These are phyloP conservation scores for Ophiostoma sp. DNA, from an alignment of 2,329 filamentous ascomycete genomes.

Conservation along the genomic window DNA sequence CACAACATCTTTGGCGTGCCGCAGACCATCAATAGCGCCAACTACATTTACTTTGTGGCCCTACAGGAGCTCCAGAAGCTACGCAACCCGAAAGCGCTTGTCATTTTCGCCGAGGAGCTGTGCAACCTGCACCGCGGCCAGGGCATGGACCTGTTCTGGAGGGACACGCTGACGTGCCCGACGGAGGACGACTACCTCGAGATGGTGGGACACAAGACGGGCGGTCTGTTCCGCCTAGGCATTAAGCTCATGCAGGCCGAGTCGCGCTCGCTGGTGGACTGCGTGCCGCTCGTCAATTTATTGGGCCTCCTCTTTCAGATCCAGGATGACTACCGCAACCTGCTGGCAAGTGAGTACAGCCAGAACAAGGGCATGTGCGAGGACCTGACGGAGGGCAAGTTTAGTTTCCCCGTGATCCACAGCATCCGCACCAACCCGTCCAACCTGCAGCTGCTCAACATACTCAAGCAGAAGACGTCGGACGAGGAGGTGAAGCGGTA, in stretches of 20 bases:
- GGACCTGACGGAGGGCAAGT: constrained; percentile 95
- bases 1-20: constrained; percentile 82
- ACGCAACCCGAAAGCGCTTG: constrained; percentile 63
- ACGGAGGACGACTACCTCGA: constrained; percentile 89
- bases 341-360: constrained; percentile 72
- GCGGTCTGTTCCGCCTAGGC: constrained; percentile 79
- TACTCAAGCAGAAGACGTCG: constrained; percentile 83
- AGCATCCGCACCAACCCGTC: constrained; percentile 75
- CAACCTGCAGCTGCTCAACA: constrained; percentile 83
- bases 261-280: constrained; percentile 59
- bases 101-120: constrained; percentile 78
- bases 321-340: constrained; percentile 90
- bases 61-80: constrained; percentile 73
- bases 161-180: constrained; percentile 79
- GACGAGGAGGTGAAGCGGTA: constrained; percentile 89
- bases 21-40: constrained; percentile 87
- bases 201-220: constrained; percentile 87
- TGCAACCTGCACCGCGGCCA: constrained; percentile 83
- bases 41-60: constrained; percentile 84
- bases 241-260: constrained; percentile 88
- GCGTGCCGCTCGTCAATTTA: constrained; percentile 79
- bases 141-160: constrained; percentile 90
- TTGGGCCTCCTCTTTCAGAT: constrained; percentile 89
- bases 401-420: constrained; percentile 94
- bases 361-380: constrained; percentile 92